Evolutionary conservation across 176 grass and related monocot genomes (phyloP).

Genomic region (Rhynchospora pubera): DNA sequence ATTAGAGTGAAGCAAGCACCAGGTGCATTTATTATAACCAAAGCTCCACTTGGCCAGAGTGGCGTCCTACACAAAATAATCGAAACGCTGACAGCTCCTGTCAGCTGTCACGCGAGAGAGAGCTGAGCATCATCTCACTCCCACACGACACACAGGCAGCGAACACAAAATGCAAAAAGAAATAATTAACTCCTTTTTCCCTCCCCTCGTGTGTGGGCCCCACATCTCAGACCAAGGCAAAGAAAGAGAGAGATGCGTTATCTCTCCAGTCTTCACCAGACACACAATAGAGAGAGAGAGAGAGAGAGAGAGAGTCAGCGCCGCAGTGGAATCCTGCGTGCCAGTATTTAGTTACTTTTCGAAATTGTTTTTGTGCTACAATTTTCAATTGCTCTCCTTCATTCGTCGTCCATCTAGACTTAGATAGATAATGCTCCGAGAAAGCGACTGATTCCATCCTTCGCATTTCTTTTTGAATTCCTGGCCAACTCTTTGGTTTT

Average conservation of each 20-base stretch:
- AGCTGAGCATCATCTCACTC: conserved; percentile 2
- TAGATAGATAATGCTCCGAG: not conserved
- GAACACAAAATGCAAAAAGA: not conserved
- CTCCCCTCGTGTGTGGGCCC: conserved; percentile 1
- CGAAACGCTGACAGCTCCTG: conserved; percentile 20
- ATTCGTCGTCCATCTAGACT: not conserved
- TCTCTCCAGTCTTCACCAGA: not conserved
- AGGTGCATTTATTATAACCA: not conserved
- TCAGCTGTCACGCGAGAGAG: conserved; percentile 26
- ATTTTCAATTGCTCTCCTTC: not conserved
- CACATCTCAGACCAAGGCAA: not conserved
- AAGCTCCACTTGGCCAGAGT: not conserved
- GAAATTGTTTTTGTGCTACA: not conserved
- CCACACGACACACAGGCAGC: not conserved
- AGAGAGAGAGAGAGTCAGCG: not conserved
- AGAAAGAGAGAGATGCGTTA: not conserved
- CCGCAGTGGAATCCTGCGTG: not conserved
- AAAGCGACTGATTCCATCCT: conserved; percentile 4
- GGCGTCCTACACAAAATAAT: not conserved
- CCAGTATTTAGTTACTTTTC: not conserved
- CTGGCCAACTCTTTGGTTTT: conserved; percentile 11
- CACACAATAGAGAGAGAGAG: not conserved
- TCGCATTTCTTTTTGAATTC: conserved; percentile 11
- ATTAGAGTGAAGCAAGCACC: not conserved
- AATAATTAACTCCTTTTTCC: not conserved